Percentiles rank a stretch among this genome's conserved stretches.
Conservation (phyloP, 768 basidiomycete genomes). For the Mycena galericulata region DNA sequence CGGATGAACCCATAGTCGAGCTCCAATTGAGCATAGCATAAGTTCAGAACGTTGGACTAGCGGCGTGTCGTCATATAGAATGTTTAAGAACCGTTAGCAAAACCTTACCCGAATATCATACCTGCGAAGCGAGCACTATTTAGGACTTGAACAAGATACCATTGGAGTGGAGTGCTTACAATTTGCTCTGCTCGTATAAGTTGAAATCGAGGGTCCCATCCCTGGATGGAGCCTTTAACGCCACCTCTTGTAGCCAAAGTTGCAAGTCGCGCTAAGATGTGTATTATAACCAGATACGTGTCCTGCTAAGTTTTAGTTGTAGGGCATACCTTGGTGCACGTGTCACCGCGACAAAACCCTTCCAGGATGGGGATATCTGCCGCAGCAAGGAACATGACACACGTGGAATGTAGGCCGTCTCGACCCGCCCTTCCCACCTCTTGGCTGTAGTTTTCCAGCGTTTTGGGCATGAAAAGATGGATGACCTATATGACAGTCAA, state of each 20-base stretch:
- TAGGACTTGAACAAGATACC: not conserved
- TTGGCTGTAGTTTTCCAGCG: slow-evolving; percentile 59
- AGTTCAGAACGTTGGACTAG: slow-evolving; percentile 55
- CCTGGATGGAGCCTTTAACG: slow-evolving; percentile 46
- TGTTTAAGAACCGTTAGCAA: not conserved
- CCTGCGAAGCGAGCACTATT: slow-evolving; percentile 33
- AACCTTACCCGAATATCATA: slow-evolving; percentile 49
- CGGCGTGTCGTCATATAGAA: not conserved
- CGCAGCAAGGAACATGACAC: slow-evolving; percentile 58
- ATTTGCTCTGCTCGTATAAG: slow-evolving; percentile 53
- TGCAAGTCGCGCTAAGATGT: slow-evolving; percentile 50
- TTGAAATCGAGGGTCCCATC: slow-evolving; percentile 56
- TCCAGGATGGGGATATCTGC: slow-evolving; percentile 60
- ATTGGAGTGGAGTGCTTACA: slow-evolving; percentile 40
- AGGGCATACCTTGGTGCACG: slow-evolving; percentile 55
- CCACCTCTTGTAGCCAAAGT: slow-evolving; percentile 56
- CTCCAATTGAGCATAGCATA: slow-evolving; percentile 62
- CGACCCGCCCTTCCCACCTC: slow-evolving; percentile 60
- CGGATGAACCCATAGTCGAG: slow-evolving; percentile 57
- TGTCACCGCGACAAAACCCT: slow-evolving; percentile 62
- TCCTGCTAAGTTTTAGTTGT: too few species aligned
- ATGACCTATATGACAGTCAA: slow-evolving; percentile 43
- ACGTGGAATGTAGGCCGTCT: slow-evolving; percentile 56
- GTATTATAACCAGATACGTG: too few species aligned
- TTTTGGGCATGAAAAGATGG: slow-evolving; percentile 58